Evolutionary conservation across 768 basidiomycete genomes (phyloP).

Genomic region (Lactarius deliciosus): DNA sequence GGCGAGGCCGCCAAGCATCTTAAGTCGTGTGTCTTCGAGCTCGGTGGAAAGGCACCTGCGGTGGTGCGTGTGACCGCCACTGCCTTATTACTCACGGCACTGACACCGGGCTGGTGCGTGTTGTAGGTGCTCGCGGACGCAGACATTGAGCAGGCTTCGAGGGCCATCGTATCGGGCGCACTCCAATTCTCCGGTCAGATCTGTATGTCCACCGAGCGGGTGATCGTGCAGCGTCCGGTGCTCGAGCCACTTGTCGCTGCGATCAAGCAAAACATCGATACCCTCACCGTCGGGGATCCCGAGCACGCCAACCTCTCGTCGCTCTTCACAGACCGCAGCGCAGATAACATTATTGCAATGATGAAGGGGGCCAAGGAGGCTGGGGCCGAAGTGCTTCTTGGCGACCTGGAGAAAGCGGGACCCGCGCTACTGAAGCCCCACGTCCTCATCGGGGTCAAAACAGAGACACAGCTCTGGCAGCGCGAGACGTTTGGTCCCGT

Average conservation of each 20-base stretch:
- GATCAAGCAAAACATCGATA: constrained; percentile 37
- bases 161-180: constrained; percentile 46
- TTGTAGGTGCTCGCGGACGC: constrained; percentile 53
- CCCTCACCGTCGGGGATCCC: constrained; percentile 43
- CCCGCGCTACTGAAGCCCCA: constrained; percentile 49
- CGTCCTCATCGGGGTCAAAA: constrained; percentile 47
- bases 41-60: constrained; percentile 55
- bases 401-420: constrained; percentile 42
- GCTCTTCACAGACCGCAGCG: constrained; percentile 46
- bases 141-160: constrained; percentile 52
- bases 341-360: constrained; percentile 45
- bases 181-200: constrained; percentile 52
- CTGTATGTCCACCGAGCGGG: constrained; percentile 58
- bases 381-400: constrained; percentile 48
- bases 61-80: constrained; percentile 40
- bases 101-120: background rate
- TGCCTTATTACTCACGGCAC: background rate
- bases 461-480: constrained; percentile 54
- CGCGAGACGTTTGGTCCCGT: constrained; percentile 64
- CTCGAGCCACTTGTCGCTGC: constrained; percentile 39
- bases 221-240: constrained; percentile 49
- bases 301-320: constrained; percentile 37
- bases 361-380: constrained; percentile 44
- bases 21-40: constrained; percentile 56
- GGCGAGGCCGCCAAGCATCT: constrained; percentile 54